phyloP scores from a whole-genome alignment of 176 grass and related monocot species.

The Zizania latifolia region DNA sequence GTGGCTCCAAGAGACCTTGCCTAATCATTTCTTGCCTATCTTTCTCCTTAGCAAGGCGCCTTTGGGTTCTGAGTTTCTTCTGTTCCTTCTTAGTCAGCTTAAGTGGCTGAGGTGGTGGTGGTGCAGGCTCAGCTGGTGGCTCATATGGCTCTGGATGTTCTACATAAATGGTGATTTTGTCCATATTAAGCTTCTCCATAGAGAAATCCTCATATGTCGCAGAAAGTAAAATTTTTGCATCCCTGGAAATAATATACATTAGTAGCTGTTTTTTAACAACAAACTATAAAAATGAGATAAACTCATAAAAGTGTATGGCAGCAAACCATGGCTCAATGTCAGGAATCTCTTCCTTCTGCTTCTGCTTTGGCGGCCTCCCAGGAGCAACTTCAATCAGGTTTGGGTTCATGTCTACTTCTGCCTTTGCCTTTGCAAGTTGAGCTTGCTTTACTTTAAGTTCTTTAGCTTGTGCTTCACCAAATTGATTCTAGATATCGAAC shows the following conservation, averaged over 20 bases:
- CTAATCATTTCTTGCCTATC: conserved; percentile 99
- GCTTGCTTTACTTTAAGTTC: conserved; percentile 86
- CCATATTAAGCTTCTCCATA: conserved; percentile 73
- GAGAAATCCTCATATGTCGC: conserved; percentile 49
- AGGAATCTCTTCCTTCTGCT: conserved; percentile 85
- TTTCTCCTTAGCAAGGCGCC: conserved; percentile 93
- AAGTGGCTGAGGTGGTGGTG: conserved; percentile 85
- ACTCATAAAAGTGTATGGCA: conserved; percentile 1
- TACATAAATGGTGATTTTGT: conserved; percentile 82
- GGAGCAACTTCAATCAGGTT: conserved; percentile 85
- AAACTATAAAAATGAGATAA: not conserved
- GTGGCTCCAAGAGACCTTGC: conserved; percentile 92
- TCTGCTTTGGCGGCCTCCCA: conserved; percentile 64
- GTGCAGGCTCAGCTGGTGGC: conserved; percentile 77
- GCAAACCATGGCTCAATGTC: conserved; percentile 95
- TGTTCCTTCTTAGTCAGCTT: conserved; percentile 96
- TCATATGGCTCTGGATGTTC: conserved; percentile 88
- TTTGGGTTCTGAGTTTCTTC: conserved; percentile 96
- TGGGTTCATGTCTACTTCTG: conserved; percentile 81
- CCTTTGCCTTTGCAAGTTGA: conserved; percentile 87
- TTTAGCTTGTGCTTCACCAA: conserved; percentile 95
- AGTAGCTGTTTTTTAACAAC: not conserved
- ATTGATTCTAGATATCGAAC: conserved; percentile 65
- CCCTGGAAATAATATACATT: conserved; percentile 47
- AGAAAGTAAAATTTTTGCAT: conserved; percentile 58